A percentile compares a stretch with the other conserved stretches of the same genome.
phyloP scores from a whole-genome alignment of 495 filamentous ascomycete genomes.

The Tuber aestivum region DNA sequence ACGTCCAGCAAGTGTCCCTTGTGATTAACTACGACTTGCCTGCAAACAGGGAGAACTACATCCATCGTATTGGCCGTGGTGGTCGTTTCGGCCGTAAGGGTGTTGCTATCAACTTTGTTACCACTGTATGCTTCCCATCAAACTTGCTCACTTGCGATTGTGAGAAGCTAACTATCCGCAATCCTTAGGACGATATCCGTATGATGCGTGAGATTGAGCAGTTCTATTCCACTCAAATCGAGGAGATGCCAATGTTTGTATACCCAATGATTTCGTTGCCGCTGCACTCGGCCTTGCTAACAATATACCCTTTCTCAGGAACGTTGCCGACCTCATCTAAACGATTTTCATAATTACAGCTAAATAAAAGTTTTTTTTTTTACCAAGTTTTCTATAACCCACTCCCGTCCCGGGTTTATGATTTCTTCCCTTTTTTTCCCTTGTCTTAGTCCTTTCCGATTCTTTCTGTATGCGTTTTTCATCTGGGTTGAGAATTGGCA shows the following conservation, averaged over 20 bases:
- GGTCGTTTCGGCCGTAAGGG: conserved; percentile 99
- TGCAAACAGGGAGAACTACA: conserved; percentile 99
- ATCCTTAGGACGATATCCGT: conserved; percentile 75
- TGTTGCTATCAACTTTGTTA: conserved; percentile 99
- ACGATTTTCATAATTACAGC: conserved; percentile 7
- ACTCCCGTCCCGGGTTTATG: not conserved
- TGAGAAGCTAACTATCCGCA: conserved; percentile 13
- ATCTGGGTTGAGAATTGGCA: not conserved
- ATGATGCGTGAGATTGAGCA: conserved; percentile 97
- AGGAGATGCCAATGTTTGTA: conserved; percentile 68
- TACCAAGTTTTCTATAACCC: not conserved
- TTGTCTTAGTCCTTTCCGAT: not conserved
- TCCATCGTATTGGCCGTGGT: conserved; percentile 97
- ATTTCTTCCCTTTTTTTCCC: not conserved
- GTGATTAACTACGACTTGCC: conserved; percentile 99
- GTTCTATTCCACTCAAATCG: conserved; percentile 58
- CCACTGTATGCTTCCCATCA: conserved; percentile 49
- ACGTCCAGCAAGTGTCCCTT: conserved; percentile 97
- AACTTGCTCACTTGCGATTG: conserved; percentile 1
- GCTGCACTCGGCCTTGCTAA: conserved; percentile 14
- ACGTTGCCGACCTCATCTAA: conserved; percentile 66
- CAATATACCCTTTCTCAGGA: conserved; percentile 43
- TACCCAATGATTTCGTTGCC: conserved; percentile 1
- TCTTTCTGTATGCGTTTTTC: conserved; percentile 1
- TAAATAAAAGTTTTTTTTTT: conserved; percentile 14